Evolutionary conservation across 2,329 filamentous ascomycete genomes (phyloP), one percentile per base, ranked within the genome.

Genomic region (Fusarium staphyleae): DNA sequence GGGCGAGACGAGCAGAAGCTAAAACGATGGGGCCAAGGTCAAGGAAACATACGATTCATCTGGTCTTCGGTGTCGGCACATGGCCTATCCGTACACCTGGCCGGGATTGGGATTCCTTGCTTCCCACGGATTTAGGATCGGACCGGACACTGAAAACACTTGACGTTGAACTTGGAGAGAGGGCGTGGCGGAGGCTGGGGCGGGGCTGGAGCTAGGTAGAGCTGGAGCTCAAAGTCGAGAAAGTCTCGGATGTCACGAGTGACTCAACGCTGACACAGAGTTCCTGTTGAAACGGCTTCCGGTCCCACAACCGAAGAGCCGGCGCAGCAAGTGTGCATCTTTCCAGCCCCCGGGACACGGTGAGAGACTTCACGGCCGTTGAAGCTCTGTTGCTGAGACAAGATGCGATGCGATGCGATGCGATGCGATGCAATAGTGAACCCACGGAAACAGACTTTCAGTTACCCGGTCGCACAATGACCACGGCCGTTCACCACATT

Each of bases 11-110:
- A 37, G 52, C 42, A 52, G 52, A 39, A 55, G 44, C 36, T 34
- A 36, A 40, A 34, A 37, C 26, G 45, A 39, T 55, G n/a, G 14
- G 28, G 28, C 8, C 48, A 44, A 22, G 10, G 12, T 33, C 30
- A 44, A 44, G 52, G 56, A 47, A 69, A 63, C 65, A 53, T 66
- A 66, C 58, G 60, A 66, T 59, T 22, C 34, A 42, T 48, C 56
- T 55, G 43, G 50, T 48, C 42, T 42, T 54, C 28, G 46, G 46
- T 49, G 37, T 46, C 45, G 53, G 44, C 39, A 52, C 30, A 26
- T 53, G 33, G 46, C 33, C 28, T 41, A n/a, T n/a, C n/a, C n/a
- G n/a, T n/a, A 49, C 41, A 44, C 30, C 41, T 45, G 46, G 13
- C 22, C 47, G 46, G 44, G 56, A 18, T 55, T 52, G 60, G 48